phyloP scores from a whole-genome alignment of 1,284 basidiomycete genomes.

The Hypsizygus ulmarius region DNA sequence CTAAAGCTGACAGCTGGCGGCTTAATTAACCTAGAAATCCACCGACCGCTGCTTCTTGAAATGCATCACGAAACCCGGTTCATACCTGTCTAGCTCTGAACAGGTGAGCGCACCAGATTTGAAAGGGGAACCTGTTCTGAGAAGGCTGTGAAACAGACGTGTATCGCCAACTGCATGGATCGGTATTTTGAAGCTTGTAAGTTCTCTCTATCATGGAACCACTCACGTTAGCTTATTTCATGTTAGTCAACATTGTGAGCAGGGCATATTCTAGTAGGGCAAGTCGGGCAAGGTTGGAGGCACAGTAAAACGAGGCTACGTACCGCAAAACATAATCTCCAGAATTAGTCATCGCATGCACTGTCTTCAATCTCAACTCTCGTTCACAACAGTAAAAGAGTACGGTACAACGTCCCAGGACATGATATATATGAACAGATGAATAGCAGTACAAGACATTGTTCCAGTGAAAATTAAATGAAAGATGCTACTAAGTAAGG shows the following conservation, averaged over 20 bases:
- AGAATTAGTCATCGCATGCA: too few species aligned
- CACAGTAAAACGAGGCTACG: slow-evolving; percentile 15
- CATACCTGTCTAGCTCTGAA: slow-evolving; percentile 67
- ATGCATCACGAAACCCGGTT: slow-evolving; percentile 76
- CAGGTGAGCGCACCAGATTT: slow-evolving; percentile 48
- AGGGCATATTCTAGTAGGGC: slow-evolving; percentile 61
- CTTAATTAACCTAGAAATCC: slow-evolving; percentile 51
- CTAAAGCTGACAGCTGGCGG: slow-evolving; percentile 1
- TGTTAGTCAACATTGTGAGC: slow-evolving; percentile 71
- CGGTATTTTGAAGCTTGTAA: slow-evolving; percentile 83
- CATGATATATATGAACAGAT: too few species aligned
- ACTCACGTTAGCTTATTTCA: neutral
- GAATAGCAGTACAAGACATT: too few species aligned
- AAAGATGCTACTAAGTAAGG: neutral
- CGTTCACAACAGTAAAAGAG: too few species aligned
- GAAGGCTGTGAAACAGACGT: slow-evolving; percentile 46
- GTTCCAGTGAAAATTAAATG: too few species aligned
- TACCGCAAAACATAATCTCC: neutral
- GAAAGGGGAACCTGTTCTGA: neutral
- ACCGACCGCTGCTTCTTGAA: slow-evolving; percentile 76
- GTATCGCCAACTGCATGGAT: slow-evolving; percentile 72
- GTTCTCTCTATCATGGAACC: slow-evolving; percentile 29
- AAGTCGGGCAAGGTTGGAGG: slow-evolving; percentile 46
- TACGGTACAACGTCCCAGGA: too few species aligned
- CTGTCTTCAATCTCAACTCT: too few species aligned